Evolutionary conservation across 768 basidiomycete genomes (phyloP).

Genomic region (Leccinum disarticulatum): DNA sequence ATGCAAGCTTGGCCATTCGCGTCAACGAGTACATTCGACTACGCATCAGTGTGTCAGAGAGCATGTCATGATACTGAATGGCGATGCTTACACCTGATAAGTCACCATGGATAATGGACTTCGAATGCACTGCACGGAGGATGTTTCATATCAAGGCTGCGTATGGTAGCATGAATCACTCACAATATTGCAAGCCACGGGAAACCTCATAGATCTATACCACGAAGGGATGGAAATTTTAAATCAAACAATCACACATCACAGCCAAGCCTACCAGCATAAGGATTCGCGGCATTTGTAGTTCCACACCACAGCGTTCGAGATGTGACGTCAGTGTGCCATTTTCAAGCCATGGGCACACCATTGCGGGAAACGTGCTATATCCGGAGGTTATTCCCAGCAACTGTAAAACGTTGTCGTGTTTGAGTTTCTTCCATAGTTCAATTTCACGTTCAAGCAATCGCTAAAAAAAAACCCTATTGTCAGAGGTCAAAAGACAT

Average conservation of each 20-base stretch:
- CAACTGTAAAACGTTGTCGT: not conserved
- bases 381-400: not conserved
- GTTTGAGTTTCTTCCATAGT: conserved; percentile 9
- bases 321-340: not conserved
- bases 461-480: not conserved
- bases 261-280: not conserved
- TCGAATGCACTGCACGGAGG: not conserved
- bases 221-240: not conserved
- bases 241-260: not conserved
- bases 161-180: not conserved
- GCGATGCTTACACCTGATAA: not conserved
- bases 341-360: not conserved
- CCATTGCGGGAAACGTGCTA: not conserved
- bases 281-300: not conserved
- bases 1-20: not conserved
- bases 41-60: not conserved
- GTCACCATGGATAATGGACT: not conserved
- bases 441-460: conserved; percentile 2
- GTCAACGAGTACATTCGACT: not conserved
- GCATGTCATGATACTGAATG: not conserved
- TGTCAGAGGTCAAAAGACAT: not conserved
- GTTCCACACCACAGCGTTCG: not conserved
- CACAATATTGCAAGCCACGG: not conserved
- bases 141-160: not conserved
- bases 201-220: not conserved